Evolutionary conservation across 192 early-diverging fungal genomes (phyloP).

Genomic region (Backusella morwellensis): DNA sequence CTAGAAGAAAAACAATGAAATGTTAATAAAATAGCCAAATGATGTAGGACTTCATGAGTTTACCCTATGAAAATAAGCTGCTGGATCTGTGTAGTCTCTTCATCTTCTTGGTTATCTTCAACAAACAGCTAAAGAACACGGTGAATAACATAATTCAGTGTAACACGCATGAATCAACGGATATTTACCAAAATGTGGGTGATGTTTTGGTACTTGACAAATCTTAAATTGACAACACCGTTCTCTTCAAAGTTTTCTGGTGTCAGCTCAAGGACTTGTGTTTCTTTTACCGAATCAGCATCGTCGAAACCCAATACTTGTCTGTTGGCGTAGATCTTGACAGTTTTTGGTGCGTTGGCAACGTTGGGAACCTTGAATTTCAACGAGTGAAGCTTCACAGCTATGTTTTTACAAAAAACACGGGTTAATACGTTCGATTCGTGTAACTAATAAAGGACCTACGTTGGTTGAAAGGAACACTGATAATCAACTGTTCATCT

Average conservation of each 20-base stretch:
- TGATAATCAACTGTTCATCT: conserved; percentile 92
- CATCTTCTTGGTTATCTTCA: conserved; percentile 81
- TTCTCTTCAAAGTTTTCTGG: conserved; percentile 67
- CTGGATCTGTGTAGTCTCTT: conserved; percentile 79
- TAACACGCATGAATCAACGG: not conserved
- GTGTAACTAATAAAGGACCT: not conserved
- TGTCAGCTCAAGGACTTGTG: conserved; percentile 73
- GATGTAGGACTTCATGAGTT: not conserved
- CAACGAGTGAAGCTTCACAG: conserved; percentile 58
- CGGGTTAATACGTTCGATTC: not conserved
- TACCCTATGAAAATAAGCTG: conserved; percentile 82
- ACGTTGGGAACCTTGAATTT: conserved; percentile 46
- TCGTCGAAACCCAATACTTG: conserved; percentile 86
- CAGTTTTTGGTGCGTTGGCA: conserved; percentile 82
- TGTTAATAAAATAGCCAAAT: not conserved
- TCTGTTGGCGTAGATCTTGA: conserved; percentile 87
- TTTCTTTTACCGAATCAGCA: conserved; percentile 68
- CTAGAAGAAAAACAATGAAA: conserved; percentile 8
- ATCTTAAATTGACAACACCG: conserved; percentile 75
- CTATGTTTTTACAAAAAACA: conserved; percentile 13
- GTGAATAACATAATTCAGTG: not conserved
- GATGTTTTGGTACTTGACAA: conserved; percentile 94
- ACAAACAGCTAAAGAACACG: conserved; percentile 60
- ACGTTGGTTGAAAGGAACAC: conserved; percentile 84
- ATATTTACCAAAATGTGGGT: conserved; percentile 64